These are phyloP conservation scores for Oryza australiensis DNA, from an alignment of 176 grass and related monocot species.

Conservation along the genomic window DNA sequence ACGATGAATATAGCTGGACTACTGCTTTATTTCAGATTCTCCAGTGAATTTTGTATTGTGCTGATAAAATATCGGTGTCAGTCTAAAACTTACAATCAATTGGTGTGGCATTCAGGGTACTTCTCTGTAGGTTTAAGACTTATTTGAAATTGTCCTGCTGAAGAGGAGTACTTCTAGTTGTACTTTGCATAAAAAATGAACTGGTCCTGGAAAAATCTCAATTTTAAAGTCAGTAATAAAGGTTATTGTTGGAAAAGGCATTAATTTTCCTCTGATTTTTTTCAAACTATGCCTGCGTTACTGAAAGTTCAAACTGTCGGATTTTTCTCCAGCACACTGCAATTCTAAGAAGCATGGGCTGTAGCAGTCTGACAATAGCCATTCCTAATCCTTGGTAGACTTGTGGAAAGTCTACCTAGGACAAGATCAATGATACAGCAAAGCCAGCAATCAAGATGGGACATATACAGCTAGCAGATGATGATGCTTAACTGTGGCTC, in stretches of 20 bases:
- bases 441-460: not conserved
- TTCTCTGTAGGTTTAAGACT: not conserved
- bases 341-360: not conserved
- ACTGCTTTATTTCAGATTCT: no score
- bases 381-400: not conserved
- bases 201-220: no score
- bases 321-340: not conserved
- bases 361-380: not conserved
- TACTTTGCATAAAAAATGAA: no score
- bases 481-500: not conserved
- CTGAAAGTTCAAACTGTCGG: not conserved
- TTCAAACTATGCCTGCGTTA: no score
- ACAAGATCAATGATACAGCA: not conserved
- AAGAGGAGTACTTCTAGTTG: not conserved
- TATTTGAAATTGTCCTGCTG: not conserved
- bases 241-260: no score
- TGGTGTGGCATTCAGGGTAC: not conserved
- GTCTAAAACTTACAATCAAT: not conserved
- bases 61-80: not conserved
- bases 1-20: no score
- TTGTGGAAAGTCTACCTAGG: constrained; percentile 1
- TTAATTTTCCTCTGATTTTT: no score
- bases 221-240: no score
- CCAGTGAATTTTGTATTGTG: not conserved
- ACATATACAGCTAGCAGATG: not conserved